Evolutionary conservation across 306 rosid genomes (phyloP), one percentile per base, ranked within the genome.

Genomic region (Boehmeria nivea): DNA sequence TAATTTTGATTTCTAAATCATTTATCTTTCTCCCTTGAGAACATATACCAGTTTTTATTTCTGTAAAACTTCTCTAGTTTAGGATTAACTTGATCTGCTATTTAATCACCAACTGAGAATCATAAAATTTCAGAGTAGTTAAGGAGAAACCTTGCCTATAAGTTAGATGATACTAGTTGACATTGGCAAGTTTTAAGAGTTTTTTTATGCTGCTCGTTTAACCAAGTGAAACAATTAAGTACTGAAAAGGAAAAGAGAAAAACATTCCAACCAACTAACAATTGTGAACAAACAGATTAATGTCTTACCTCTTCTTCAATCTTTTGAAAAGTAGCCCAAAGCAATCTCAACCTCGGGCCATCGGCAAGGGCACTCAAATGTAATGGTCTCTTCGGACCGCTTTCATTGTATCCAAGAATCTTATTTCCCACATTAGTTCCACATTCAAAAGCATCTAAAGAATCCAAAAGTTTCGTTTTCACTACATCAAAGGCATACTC

Each of bases 331-430:
- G 91, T 63, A 66, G 81, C 79, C 89, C 91, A 91, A 51, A 91
- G 82, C 80, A 91, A 76, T 62, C 82, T 72, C 61, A 91, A 70
- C 76, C 89, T 83, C 28, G 98, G 87, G 76, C 89, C 96, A 67
- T 71, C 91, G 23, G 87, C 82, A 47, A 91, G 65, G 59, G 96
- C 98, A 64, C 69, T 91, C 78, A 91, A 78, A 76, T 89, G 81
- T 78, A 80, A 72, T 46, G 89, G 94, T 58, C 45, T 73, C 60
- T 76, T 82, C 45, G 72, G 59, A 64, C 20, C 43, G 34, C 43
- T 36, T 37, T 62, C 72, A 55, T 61, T 63, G 54, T 60, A 63
- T 61, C 73, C 75, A 66, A 63, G 65, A 70, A 71, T 53, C 73
- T 59, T 64, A 46, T 69, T 72, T 64, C 88, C 85, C 42, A 72